A percentile compares a stretch with the other conserved stretches of the same genome.
These are phyloP conservation scores for Colletotrichum aenigma DNA, from an alignment of 2,329 filamentous ascomycete genomes.

Conservation along the genomic window DNA sequence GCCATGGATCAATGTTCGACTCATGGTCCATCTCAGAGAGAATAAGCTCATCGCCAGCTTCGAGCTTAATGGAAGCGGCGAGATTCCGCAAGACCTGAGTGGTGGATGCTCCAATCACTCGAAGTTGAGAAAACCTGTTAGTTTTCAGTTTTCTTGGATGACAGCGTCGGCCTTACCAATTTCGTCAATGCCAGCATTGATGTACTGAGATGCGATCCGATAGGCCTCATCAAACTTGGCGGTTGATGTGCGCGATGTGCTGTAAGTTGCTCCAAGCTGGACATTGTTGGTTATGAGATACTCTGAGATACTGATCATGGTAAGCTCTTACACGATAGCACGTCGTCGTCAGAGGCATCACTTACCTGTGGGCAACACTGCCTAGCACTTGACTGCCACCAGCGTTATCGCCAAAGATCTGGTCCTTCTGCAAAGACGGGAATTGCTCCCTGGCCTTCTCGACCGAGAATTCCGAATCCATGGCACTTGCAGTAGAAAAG, in stretches of 20 bases:
- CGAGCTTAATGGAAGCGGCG: constrained; percentile 56
- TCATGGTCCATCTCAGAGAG: constrained; percentile 78
- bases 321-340: constrained; percentile 38
- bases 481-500: background rate
- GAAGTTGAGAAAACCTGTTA: background rate
- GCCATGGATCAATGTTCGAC: constrained; percentile 77
- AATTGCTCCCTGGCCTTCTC: constrained; percentile 62
- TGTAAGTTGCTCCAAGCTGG: constrained; percentile 75
- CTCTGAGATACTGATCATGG: constrained; percentile 54
- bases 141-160: background rate
- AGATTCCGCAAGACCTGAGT: constrained; percentile 80
- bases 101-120: constrained; percentile 72
- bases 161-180: constrained; percentile 38
- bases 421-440: constrained; percentile 68
- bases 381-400: constrained; percentile 75
- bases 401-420: constrained; percentile 79
- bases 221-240: constrained; percentile 64
- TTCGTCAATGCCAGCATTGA: constrained; percentile 70
- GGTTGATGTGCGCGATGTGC: constrained; percentile 61
- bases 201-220: constrained; percentile 68
- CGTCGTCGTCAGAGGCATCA: background rate
- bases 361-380: constrained; percentile 44
- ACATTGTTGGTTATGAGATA: constrained; percentile 75
- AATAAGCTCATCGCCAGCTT: constrained; percentile 67
- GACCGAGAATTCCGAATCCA: constrained; percentile 31